These are phyloP conservation scores for Pulveroboletus sp. DNA, from an alignment of 768 basidiomycete species.

Conservation along the genomic window DNA sequence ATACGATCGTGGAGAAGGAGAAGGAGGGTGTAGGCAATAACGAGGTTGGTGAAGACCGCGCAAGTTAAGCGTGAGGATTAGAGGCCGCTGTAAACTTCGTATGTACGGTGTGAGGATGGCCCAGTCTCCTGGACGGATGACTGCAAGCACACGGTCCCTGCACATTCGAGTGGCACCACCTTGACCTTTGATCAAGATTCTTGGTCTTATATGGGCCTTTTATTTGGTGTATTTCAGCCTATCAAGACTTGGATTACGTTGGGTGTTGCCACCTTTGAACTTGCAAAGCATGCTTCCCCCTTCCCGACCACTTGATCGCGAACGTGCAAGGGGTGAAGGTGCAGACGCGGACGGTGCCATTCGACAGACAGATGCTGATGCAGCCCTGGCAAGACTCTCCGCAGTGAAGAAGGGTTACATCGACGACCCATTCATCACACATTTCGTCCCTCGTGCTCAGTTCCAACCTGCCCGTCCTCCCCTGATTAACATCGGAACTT, in stretches of 20 bases:
- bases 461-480: constrained; percentile 64
- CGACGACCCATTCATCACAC: constrained; percentile 64
- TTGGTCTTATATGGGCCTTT: too few relatives aligned
- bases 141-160: too few relatives aligned
- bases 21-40: not conserved
- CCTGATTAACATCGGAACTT: constrained; percentile 93
- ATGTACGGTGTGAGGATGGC: too few relatives aligned
- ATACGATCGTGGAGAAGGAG: not conserved
- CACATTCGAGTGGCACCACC: too few relatives aligned
- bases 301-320: constrained; percentile 9
- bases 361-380: constrained; percentile 79
- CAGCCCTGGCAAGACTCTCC: constrained; percentile 80
- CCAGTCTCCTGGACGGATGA: too few relatives aligned
- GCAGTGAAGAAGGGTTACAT: constrained; percentile 81
- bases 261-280: not conserved
- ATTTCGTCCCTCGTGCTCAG: constrained; percentile 66
- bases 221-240: too few relatives aligned
- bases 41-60: not conserved
- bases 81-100: too few relatives aligned
- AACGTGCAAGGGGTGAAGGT: constrained; percentile 6
- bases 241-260: too few relatives aligned
- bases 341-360: constrained; percentile 57
- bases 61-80: not conserved
- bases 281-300: constrained; percentile 12
- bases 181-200: too few relatives aligned